Conservation (phyloP, 106 monocot species). For the Dendrobium huoshanense region DNA sequence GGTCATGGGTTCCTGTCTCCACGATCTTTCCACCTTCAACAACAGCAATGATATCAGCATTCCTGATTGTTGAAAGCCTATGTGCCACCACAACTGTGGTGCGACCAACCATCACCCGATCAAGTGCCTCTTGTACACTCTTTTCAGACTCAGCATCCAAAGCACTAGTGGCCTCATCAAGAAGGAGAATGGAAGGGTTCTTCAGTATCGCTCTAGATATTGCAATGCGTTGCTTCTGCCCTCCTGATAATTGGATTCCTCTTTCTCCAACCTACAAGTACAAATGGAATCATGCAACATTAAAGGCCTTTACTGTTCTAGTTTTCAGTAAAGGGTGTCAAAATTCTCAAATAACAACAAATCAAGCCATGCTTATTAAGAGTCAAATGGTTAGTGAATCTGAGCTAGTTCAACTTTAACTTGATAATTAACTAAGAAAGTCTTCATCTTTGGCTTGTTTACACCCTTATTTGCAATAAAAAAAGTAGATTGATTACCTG, state of each 20-base stretch:
- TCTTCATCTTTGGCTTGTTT: background rate
- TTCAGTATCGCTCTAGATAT: conserved; percentile 91
- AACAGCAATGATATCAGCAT: conserved; percentile 71
- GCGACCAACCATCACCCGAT: conserved; percentile 70
- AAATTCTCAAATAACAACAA: background rate
- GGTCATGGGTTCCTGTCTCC: conserved; percentile 81
- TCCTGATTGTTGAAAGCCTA: conserved; percentile 61
- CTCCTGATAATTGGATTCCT: conserved; percentile 69
- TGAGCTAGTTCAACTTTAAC: background rate
- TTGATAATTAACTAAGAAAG: background rate
- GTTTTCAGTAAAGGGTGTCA: background rate
- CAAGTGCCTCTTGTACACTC: conserved; percentile 78
- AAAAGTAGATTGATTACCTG: conserved; percentile 36
- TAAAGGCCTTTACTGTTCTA: background rate
- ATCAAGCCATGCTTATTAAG: background rate
- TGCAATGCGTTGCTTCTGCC: conserved; percentile 74
- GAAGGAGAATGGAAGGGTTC: conserved; percentile 88
- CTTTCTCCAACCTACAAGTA: conserved; percentile 58
- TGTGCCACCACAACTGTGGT: conserved; percentile 74
- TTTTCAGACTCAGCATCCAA: conserved; percentile 73
- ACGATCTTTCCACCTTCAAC: conserved; percentile 52
- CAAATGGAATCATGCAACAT: background rate
- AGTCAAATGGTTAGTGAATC: no score
- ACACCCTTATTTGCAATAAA: background rate
- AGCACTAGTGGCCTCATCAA: conserved; percentile 91